Base-by-base conservation (phyloP, 164 flowering plant genomes). In the Nelumbo lutea region DNA sequence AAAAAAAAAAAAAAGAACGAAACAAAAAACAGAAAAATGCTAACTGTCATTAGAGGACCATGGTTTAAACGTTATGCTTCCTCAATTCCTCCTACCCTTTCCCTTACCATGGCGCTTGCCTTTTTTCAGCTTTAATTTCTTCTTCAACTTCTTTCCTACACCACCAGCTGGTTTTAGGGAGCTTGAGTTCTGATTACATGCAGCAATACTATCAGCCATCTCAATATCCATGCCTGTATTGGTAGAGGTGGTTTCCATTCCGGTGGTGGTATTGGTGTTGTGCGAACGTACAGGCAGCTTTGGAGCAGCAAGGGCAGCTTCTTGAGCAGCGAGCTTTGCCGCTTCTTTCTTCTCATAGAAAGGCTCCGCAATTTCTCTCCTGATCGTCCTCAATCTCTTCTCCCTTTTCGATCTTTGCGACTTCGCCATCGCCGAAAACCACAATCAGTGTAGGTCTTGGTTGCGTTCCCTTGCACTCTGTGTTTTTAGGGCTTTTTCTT, bases 231-330 rank as follows among this genome's bases (percentile, higher is more conserved):
- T 80, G 58, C 42, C 64, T 2, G 75, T 9, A 38, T 15, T 62
- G 47, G 67, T 40, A 8, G 75, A 38, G 57, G 74, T 0, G 61
- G 67, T 40, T 11, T 81, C 89, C 83, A 83, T 82, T 42, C 77
- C 1, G 57, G 64, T 46, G 47, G 68, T 14, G 27, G 72, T 6
- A n/a, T 41, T 41, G 66, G 67, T 50, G 42, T 50, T 67, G 61
- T 74, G 7, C 50, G 79, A 1, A 6, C 78, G 83, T 9, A 83
- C 86, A 15, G 91, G 87, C 0, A 94, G 83, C 75, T 94, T 94
- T 1, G 97, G 95, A 44, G 94, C 96, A 66, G 85, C 84, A 10
- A 93, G 85, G 41, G 97, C 98, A 40, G 90, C 96, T 43, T 83
- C 91, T 55, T 73, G 87, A 41, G 85, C 95, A 45, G 96, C 91